Evolutionary conservation across 495 filamentous ascomycete genomes (phyloP).

Genomic region (Lophiotrema nucula): DNA sequence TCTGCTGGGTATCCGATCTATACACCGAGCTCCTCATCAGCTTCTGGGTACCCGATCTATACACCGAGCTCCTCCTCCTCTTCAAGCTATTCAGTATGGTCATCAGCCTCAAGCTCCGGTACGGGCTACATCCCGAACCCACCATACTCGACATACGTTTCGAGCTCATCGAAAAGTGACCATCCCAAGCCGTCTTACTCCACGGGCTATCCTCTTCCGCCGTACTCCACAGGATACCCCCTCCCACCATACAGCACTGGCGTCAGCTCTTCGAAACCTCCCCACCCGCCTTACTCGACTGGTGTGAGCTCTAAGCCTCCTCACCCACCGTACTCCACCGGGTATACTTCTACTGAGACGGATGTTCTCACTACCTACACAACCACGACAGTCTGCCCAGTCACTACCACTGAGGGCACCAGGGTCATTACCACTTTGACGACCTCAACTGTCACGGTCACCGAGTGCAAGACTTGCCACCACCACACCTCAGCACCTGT

Average conservation of each 20-base stretch:
- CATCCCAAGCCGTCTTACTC: background rate
- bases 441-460: slow-evolving; percentile 34
- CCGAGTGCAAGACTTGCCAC: slow-evolving; percentile 36
- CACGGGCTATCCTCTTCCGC: background rate
- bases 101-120: background rate
- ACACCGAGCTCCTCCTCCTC: background rate
- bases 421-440: slow-evolving; percentile 28
- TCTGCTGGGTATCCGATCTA: background rate
- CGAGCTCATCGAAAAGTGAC: background rate
- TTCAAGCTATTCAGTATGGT: background rate
- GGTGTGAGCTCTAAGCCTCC: slow-evolving; percentile 6
- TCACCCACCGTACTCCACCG: slow-evolving; percentile 18
- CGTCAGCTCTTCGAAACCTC: background rate
- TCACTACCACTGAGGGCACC: slow-evolving; percentile 31
- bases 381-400: slow-evolving; percentile 34
- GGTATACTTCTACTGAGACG: slow-evolving; percentile 14
- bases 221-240: background rate
- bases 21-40: background rate
- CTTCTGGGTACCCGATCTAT: background rate
- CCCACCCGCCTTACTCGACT: background rate
- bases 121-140: background rate
- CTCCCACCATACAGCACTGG: background rate
- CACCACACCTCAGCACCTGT: slow-evolving; percentile 8
- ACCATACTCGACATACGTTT: background rate
- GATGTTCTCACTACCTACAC: slow-evolving; percentile 37